Evolutionary conservation across 148 eudicot species (phyloP), one percentile per base, ranked within the genome.

Genomic region (Fagopyrum tataricum): DNA sequence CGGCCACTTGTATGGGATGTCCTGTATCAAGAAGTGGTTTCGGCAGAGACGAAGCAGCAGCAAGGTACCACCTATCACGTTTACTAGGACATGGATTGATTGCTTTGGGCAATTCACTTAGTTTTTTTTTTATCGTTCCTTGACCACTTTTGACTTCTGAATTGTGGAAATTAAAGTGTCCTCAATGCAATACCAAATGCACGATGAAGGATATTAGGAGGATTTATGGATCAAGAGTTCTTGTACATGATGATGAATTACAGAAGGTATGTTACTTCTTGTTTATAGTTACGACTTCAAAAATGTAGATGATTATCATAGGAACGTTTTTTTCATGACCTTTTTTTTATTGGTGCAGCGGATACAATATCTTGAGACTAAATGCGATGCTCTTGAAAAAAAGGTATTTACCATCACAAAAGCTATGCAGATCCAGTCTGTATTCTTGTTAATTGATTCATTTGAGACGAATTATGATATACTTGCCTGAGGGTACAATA

Each of bases 1-100:
- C 78, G 98, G 97, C 21, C 97, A 94, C 74, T 82, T 94, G 82
- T 94, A 83, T 79, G 98, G 97, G 6, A 74, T 81, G 73, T 82
- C 93, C 23, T 94, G 98, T 74, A 88, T 94, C 76, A 87, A 87
- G 80, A 91, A 79, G 73, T 94, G 98, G 98, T 79, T 94, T 78
- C 78, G 79, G 73, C 86, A 81, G 71, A 77, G 86, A 14, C 78
- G 74, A 80, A 81, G 82, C 81, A 67, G 84, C n/a, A 82, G 84
- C 75, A 89, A 93, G 92, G 98, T 93, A 85, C 55, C 37, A 67
- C 9, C 31, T 31, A 10, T 7, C 20, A 13, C 9, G 52, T 20
- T 70, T 70, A 64, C 10, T 14, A 24, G 7, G 67, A 61, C 17
- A 12, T 20, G 39, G 51, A 10, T 70, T 70, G 72, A 18, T 42